Percentiles rank a stretch among this genome's conserved stretches.
Evolutionary conservation across 2,329 filamentous ascomycete genomes (phyloP).

Genomic region (Calonectria henricotiae): DNA sequence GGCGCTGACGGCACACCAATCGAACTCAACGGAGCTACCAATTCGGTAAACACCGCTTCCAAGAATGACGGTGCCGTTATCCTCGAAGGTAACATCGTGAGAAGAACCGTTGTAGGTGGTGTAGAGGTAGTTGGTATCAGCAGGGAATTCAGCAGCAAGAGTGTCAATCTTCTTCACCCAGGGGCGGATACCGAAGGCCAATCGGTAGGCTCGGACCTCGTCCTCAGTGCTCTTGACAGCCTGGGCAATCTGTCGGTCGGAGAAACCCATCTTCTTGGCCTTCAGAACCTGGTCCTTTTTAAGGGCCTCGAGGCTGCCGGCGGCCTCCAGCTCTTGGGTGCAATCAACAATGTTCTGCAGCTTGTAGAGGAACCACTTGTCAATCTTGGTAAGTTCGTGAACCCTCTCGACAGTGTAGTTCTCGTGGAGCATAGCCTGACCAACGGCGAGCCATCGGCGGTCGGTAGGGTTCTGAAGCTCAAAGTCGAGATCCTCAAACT

Average conservation of each 20-base stretch:
- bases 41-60: conserved; percentile 98
- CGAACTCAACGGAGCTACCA: conserved; percentile 97
- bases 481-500: conserved; percentile 93
- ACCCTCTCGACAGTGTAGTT: conserved; percentile 93
- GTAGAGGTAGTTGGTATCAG: conserved; percentile 95
- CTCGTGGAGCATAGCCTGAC: conserved; percentile 98
- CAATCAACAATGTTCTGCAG: conserved; percentile 97
- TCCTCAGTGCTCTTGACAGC: conserved; percentile 91
- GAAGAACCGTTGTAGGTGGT: conserved; percentile 97
- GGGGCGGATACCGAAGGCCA: conserved; percentile 89
- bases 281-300: conserved; percentile 91
- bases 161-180: conserved; percentile 99
- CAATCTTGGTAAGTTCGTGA: conserved; percentile 96
- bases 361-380: conserved; percentile 99
- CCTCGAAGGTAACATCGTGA: conserved; percentile 94
- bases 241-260: conserved; percentile 92
- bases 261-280: conserved; percentile 98
- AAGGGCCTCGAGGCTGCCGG: conserved; percentile 86
- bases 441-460: conserved; percentile 96
- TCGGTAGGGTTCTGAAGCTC: conserved; percentile 95
- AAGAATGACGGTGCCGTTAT: conserved; percentile 90
- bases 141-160: conserved; percentile 95
- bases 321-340: conserved; percentile 86
- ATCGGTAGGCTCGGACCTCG: conserved; percentile 87
- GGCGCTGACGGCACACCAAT: conserved; percentile 97